Evolutionary conservation across 768 basidiomycete genomes (phyloP).

Genomic region (Boletus reticuloceps): DNA sequence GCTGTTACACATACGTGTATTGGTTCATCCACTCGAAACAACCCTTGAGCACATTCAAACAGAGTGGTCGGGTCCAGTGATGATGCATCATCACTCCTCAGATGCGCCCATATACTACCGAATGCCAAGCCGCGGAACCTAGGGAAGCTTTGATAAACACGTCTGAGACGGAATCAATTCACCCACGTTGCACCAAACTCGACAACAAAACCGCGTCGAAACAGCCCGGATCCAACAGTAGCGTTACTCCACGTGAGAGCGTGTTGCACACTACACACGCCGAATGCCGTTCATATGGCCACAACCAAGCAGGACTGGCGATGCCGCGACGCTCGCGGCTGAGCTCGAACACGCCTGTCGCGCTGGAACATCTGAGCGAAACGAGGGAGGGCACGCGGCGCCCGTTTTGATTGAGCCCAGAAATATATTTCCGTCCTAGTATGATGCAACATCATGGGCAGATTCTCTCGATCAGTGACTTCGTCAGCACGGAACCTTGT

Average conservation of each 20-base stretch:
- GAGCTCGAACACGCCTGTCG: background rate
- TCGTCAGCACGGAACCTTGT: background rate
- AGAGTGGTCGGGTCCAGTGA: no score
- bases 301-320: no score
- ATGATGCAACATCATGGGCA: background rate
- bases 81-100: no score
- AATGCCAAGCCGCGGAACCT: background rate
- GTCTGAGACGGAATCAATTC: no score
- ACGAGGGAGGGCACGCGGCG: background rate
- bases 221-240: no score
- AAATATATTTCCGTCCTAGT: background rate
- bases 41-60: background rate
- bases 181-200: no score
- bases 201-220: no score
- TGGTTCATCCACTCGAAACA: constrained; percentile 9
- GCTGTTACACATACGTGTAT: background rate
- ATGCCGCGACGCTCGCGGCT: background rate
- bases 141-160: background rate
- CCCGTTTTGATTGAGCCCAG: background rate
- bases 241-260: background rate
- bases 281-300: no score
- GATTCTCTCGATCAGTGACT: constrained; percentile 2
- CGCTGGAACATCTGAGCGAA: background rate
- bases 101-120: background rate
- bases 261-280: no score